Conservation (phyloP, 2,329 filamentous ascomycete genomes). For the Truncatella angustata region DNA sequence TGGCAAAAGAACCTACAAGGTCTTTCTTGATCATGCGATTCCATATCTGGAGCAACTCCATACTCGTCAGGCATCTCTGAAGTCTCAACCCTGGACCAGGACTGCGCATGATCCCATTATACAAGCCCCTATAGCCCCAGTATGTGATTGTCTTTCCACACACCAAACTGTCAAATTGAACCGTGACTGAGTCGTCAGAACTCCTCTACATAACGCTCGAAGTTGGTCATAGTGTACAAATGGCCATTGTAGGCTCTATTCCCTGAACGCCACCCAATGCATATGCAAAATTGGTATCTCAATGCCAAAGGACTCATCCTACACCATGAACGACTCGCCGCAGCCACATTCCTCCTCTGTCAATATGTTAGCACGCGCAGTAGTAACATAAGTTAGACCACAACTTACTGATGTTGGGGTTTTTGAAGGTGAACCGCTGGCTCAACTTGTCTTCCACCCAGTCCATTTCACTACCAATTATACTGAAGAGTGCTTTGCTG, state of each 20-base stretch:
- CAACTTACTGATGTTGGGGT: conserved; percentile 94
- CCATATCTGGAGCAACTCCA: too few relatives aligned
- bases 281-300: conserved; percentile 10
- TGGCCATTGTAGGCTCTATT: background rate
- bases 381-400: background rate
- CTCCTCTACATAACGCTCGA: background rate
- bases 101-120: too few relatives aligned
- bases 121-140: too few relatives aligned
- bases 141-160: background rate
- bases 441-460: conserved; percentile 96
- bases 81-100: too few relatives aligned
- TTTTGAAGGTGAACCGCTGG: conserved; percentile 88
- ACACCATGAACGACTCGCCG: conserved; percentile 91
- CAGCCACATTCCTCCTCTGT: conserved; percentile 92
- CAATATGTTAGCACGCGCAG: conserved; percentile 28
- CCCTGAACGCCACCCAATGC: conserved; percentile 12
- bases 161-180: background rate
- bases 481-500: conserved; percentile 95
- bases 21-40: too few relatives aligned
- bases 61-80: too few relatives aligned
- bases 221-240: background rate
- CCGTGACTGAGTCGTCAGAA: background rate
- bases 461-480: conserved; percentile 98
- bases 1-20: too few relatives aligned
- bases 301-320: conserved; percentile 12